These are phyloP conservation scores for Claviceps pusilla DNA, from an alignment of 2,329 filamentous ascomycete genomes.

Conservation along the genomic window DNA sequence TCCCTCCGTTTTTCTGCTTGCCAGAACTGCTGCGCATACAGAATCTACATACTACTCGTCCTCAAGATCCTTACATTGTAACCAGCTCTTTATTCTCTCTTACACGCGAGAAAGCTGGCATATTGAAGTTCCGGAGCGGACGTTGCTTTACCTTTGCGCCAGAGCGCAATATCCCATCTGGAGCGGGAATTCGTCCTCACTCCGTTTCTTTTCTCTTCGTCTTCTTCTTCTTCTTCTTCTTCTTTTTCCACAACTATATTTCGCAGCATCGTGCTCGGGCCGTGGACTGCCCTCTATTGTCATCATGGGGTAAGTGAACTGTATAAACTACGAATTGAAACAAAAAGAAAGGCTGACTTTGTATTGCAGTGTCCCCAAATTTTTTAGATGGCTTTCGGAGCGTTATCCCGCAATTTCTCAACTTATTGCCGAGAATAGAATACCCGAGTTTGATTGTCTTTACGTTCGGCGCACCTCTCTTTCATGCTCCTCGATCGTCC, in stretches of 20 bases:
- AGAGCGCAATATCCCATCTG: neutral
- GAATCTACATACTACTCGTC: neutral
- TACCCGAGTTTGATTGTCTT: conserved; percentile 95
- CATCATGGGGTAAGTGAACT: conserved; percentile 17
- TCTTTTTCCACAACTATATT: neutral
- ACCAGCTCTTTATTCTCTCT: neutral
- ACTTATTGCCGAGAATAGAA: conserved; percentile 94
- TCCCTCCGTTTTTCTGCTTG: neutral
- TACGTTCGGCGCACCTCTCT: conserved; percentile 42
- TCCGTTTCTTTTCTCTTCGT: no score
- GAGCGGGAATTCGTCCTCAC: no score
- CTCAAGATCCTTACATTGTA: neutral
- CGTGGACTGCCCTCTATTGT: neutral
- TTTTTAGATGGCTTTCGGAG: conserved; percentile 98
- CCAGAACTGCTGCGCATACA: neutral
- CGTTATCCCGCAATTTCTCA: conserved; percentile 97
- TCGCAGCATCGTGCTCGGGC: neutral
- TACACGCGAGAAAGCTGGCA: neutral
- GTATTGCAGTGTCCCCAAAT: conserved; percentile 54
- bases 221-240: neutral
- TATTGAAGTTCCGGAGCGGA: neutral
- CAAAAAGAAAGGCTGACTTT: neutral
- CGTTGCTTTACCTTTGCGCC: neutral
- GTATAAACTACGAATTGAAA: neutral
- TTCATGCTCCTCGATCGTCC: neutral